phyloP scores from a whole-genome alignment of 768 basidiomycete species.

The Boletus reticuloceps region DNA sequence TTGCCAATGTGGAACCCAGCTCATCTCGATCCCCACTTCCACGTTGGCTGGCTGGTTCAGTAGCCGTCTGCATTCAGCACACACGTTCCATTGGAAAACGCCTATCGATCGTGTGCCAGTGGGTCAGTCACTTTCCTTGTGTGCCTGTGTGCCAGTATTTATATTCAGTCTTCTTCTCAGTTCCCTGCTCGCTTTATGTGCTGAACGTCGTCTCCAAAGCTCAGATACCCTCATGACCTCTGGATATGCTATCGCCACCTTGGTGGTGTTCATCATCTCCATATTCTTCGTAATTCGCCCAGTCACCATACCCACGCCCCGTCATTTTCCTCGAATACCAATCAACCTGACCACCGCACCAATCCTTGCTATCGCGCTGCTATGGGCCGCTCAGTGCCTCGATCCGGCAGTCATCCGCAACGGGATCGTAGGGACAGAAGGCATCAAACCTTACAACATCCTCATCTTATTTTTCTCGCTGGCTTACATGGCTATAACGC shows the following conservation, averaged over 20 bases:
- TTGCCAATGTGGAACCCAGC: no score
- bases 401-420: conserved; percentile 49
- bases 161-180: no score
- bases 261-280: conserved; percentile 52
- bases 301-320: conserved; percentile 38
- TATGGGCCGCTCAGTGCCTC: conserved; percentile 58
- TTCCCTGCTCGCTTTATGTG: not conserved
- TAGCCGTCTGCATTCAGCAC: not conserved
- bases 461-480: conserved; percentile 89
- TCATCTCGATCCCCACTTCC: no score
- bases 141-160: not conserved
- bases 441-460: conserved; percentile 88
- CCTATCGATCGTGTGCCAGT: not conserved
- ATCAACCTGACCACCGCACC: conserved; percentile 55
- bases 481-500: conserved; percentile 89
- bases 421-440: conserved; percentile 79
- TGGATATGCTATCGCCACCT: conserved; percentile 45
- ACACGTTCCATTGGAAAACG: not conserved
- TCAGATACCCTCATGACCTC: conserved; percentile 34
- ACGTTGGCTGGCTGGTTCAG: no score
- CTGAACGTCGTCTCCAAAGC: not conserved
- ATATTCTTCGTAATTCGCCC: conserved; percentile 52
- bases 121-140: no score
- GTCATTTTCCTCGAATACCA: conserved; percentile 34
- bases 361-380: conserved; percentile 47